phyloP scores from a whole-genome alignment of 2,329 filamentous ascomycete genomes.

The Graphilbum ipis-grandicollis region DNA sequence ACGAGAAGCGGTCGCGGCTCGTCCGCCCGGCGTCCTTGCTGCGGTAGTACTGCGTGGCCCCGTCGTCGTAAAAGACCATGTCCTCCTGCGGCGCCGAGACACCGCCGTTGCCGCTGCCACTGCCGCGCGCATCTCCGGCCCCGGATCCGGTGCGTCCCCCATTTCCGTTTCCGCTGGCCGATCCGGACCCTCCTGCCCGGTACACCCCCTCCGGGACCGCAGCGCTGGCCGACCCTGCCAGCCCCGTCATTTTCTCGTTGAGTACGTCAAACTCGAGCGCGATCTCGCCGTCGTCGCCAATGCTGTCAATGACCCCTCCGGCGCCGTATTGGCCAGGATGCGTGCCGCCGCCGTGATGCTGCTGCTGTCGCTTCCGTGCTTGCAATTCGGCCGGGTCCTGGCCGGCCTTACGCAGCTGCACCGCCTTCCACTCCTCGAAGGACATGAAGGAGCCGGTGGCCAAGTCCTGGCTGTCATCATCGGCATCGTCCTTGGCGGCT shows the following conservation, averaged over 20 bases:
- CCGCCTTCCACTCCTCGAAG: slow-evolving; percentile 96
- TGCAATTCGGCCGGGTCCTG: slow-evolving; percentile 53
- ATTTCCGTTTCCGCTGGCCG: slow-evolving; percentile 4
- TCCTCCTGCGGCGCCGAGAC: slow-evolving; percentile 11
- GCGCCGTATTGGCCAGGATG: neutral
- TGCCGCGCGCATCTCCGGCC: slow-evolving; percentile 6
- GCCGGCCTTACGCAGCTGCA: slow-evolving; percentile 72
- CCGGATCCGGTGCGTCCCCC: slow-evolving; percentile 5
- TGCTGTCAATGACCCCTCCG: slow-evolving; percentile 49
- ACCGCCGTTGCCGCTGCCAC: slow-evolving; percentile 16
- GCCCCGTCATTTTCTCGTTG: slow-evolving; percentile 25
- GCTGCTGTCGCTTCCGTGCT: slow-evolving; percentile 24
- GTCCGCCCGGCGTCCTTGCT: slow-evolving; percentile 93
- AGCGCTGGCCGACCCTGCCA: slow-evolving; percentile 16
- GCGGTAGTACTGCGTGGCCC: slow-evolving; percentile 38
- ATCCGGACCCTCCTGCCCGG: neutral
- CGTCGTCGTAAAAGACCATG: slow-evolving; percentile 27
- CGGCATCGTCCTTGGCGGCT: slow-evolving; percentile 1
- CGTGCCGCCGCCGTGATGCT: neutral
- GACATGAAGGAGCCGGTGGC: slow-evolving; percentile 60
- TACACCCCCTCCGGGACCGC: slow-evolving; percentile 6
- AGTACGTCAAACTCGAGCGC: slow-evolving; percentile 35
- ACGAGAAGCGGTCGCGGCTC: slow-evolving; percentile 95
- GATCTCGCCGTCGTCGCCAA: slow-evolving; percentile 83
- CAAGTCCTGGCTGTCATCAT: slow-evolving; percentile 23